Base-by-base conservation (phyloP, 352 stramenopile genomes). In the Pythium pyrilobum region DNA sequence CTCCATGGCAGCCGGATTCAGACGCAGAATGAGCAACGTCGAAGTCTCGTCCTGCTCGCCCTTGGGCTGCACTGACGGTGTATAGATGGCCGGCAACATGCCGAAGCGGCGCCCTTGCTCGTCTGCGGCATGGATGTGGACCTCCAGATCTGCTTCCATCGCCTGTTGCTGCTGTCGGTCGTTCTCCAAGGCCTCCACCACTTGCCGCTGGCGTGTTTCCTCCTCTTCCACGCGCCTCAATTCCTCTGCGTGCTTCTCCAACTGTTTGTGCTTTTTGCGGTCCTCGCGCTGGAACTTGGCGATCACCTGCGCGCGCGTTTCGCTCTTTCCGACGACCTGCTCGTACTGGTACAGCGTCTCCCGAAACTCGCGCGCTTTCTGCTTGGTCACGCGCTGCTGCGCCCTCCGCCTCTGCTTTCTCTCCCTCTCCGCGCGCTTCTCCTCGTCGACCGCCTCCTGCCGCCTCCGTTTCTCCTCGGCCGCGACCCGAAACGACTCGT, bases 21-120 rank as follows among this genome's bases (percentile, higher is more conserved):
- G 46, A 1, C 76, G 67, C n/a, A 89, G 48, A 9, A 81, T 66
- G 4, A 87, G 46, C 5, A 80, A 15, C 18, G 49, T 72, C 3
- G 74, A 78, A 2, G 61, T 86, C 41, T 89, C 79, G n/a, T 81
- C 68, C 41, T 89, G 72, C 21, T 81, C 72, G 9, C 11, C 7
- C 5, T 32, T 43, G 3, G 51, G 36, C n/a, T 32, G 34, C 3
- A 52, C 20, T 4, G 40, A n/a, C 2, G 76, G 68, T 1, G 68
- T 69, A 47, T 74, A 67, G 58, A 89, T 85, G 25, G 76, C 68
- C 38, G 79, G 79, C 1, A 89, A 71, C 11, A 77, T 55, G 9
- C 79, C 79, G 1, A 53, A 69, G 23, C 67, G 66, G 3, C 79
- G 64, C 10, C 72, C 76, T 25, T 86, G 69, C 12, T 73, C 64